Base-by-base conservation (phyloP, 345 rosid genomes). In the Alliaria petiolata region DNA sequence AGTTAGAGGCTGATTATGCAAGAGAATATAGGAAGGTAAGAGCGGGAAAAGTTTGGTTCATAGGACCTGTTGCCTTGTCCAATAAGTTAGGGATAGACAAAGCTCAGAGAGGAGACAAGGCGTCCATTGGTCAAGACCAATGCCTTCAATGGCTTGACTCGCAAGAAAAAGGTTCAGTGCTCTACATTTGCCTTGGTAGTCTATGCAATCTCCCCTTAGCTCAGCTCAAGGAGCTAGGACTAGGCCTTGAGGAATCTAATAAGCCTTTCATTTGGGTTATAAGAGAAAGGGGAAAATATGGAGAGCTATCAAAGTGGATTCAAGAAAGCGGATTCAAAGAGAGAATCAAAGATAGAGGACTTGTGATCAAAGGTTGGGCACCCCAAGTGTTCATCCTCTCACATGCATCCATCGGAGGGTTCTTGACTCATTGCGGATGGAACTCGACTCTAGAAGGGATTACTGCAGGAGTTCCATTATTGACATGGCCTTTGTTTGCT, bases 391-490 rank as follows among this genome's bases (percentile, higher is more conserved):
- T 78, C 8, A 86, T 84, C 31, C 58, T 86, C 38, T 84, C 91
- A 8, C 89, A 84, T 22, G 16, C 62, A 0, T 54, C 85, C 0
- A 19, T 80, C 0, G 86, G 85, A 59, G 85, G 85, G 2, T 86
- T 86, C 71, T 62, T 86, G 58, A 86, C 87, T 31, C 87, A 83
- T 11, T 84, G 91, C n/a, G 90, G 90, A 12, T 86, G 90, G 90
- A 86, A 84, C 44, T 86, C 90, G 7, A 79, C 81, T 0, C 16
- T 84, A 5, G 91, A 87, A 65, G 87, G 84, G 0, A 63, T 83
- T 0, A 69, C 71, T 6, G 75, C 80, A 0, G 88, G 87, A 15
- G 51, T 77, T 34, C 81, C 83, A 7, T 15, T 76, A 6, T 2
- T 76, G 50, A 76, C 79, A 45, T 69, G 79, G 75, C 79, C 75